Evolutionary conservation across 75 land plant genomes (phyloP).

Genomic region (Cryptomeria japonica): DNA sequence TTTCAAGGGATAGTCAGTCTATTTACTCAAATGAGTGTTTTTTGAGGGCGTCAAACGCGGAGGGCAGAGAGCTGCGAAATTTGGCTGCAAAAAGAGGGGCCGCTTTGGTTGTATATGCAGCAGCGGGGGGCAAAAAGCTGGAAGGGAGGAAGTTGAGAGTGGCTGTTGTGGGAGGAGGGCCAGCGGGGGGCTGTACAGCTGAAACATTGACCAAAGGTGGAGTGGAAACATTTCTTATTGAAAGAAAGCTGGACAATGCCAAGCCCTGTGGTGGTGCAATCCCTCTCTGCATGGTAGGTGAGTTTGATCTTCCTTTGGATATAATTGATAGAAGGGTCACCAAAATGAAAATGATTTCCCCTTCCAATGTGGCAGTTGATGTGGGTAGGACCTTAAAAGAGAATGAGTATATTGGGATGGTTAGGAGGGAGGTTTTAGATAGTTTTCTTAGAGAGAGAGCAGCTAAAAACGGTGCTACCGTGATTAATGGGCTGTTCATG

Average conservation of each 20-base stretch:
- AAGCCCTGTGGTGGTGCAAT: constrained; percentile 99
- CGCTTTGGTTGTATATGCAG: constrained; percentile 22
- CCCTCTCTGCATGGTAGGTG: constrained; percentile 95
- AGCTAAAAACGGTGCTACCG: constrained; percentile 52
- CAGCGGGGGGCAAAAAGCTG: constrained; percentile 32
- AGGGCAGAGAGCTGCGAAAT: not conserved
- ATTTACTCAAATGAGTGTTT: constrained; percentile 3
- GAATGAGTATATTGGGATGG: constrained; percentile 94
- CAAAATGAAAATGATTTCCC: constrained; percentile 94
- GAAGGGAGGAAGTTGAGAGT: constrained; percentile 77
- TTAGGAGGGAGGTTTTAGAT: constrained; percentile 92
- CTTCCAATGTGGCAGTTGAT: constrained; percentile 94
- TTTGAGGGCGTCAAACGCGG: not conserved
- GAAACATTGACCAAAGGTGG: constrained; percentile 87
- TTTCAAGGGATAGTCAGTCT: not conserved
- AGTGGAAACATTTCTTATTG: constrained; percentile 87
- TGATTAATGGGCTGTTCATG: constrained; percentile 72
- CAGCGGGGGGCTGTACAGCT: constrained; percentile 92
- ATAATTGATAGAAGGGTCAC: constrained; percentile 89
- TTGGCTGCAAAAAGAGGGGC: not conserved
- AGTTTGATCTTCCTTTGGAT: constrained; percentile 73
- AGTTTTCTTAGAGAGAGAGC: constrained; percentile 81
- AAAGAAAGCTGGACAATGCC: constrained; percentile 77
- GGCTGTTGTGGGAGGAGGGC: constrained; percentile 96
- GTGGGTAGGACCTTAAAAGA: constrained; percentile 81